A percentile compares a stretch with the other conserved stretches of the same genome.
phyloP scores from a whole-genome alignment of 164 flowering plant species.

The Magnolia sinica region DNA sequence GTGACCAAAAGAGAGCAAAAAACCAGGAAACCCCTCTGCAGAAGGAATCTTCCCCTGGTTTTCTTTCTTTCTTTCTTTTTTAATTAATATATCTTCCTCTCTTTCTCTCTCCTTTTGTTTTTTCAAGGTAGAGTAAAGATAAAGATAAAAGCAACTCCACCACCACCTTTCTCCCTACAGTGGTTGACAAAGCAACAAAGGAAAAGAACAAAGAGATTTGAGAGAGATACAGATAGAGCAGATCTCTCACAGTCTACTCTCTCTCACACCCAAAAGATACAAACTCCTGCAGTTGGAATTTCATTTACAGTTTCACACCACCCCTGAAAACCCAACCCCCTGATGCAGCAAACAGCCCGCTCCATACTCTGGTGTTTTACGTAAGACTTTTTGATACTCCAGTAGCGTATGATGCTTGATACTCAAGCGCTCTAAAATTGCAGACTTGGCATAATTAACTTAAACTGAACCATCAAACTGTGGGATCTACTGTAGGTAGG shows the following conservation, averaged over 20 bases:
- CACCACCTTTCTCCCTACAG: background rate
- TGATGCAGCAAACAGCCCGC: background rate
- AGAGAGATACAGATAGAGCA: background rate
- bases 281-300: background rate
- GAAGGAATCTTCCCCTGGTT: background rate
- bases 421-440: no score
- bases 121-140: background rate
- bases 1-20: conserved; percentile 3
- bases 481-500: no score
- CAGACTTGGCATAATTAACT: no score
- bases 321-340: background rate
- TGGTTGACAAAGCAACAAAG: background rate
- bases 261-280: background rate
- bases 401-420: no score
- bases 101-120: background rate
- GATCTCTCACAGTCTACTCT: background rate
- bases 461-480: no score
- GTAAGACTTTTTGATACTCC: no score
- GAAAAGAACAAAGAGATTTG: background rate
- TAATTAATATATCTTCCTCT: background rate
- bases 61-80: background rate
- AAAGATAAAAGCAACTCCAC: background rate
- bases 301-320: background rate
- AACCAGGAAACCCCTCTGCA: background rate
- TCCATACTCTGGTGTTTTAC: no score